Evolutionary conservation across 2,329 filamentous ascomycete genomes (phyloP).

Genomic region (Nigrograna mackinnonii): DNA sequence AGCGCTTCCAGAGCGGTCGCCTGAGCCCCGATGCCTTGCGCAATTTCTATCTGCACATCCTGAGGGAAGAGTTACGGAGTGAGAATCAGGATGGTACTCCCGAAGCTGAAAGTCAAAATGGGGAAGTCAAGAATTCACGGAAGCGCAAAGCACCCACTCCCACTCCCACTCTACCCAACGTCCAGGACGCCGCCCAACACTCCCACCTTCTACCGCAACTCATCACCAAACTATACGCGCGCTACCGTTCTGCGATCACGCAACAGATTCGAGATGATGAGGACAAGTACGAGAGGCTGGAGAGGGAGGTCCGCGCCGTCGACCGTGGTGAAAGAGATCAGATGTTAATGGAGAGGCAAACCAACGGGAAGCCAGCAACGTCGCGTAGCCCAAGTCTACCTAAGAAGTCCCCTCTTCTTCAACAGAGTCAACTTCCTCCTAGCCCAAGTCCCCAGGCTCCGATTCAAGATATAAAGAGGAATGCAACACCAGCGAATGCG

Average conservation of each 20-base stretch:
- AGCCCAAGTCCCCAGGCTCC: conserved; percentile 10
- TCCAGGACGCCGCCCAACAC: conserved; percentile 70
- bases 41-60: conserved; percentile 74
- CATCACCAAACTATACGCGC: conserved; percentile 73
- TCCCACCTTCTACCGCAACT: conserved; percentile 70
- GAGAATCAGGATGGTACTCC: conserved; percentile 47
- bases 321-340: conserved; percentile 63
- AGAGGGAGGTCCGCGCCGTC: conserved; percentile 70
- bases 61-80: conserved; percentile 71
- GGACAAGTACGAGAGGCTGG: conserved; percentile 63
- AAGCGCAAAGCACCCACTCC: conserved; percentile 77
- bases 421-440: conserved; percentile 17
- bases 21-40: conserved; percentile 78
- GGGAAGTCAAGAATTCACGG: conserved; percentile 51
- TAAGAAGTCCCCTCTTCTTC: conserved; percentile 26
- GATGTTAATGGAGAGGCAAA: conserved; percentile 29
- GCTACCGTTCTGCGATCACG: conserved; percentile 73
- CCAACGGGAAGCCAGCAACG: conserved; percentile 21
- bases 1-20: conserved; percentile 72
- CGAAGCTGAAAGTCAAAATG: conserved; percentile 46
- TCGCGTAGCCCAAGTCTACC: conserved; percentile 26
- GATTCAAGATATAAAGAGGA: conserved; percentile 8
- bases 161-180: conserved; percentile 64
- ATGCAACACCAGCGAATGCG: not conserved
- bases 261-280: conserved; percentile 76